Base-by-base conservation (phyloP, 495 filamentous ascomycete genomes). In the Podospora sp. region DNA sequence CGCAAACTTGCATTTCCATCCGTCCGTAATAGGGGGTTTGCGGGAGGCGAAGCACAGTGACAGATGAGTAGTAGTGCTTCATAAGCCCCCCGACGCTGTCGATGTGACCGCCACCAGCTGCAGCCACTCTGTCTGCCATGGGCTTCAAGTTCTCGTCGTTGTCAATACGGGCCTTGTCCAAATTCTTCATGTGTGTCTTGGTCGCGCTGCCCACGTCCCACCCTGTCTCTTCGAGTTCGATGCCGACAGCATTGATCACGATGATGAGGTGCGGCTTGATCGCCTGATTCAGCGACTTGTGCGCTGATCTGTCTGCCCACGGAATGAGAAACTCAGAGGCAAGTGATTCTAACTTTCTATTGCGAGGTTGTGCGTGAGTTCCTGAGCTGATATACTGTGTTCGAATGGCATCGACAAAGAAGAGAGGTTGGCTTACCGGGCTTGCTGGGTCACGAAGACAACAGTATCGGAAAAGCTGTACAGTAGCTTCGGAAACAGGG, bases 251-350 rank as follows among this genome's bases (percentile, higher is more conserved):
- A 71, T 87, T 87, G 4, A 87, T 72, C 0, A 77, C 82, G 46
- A 89, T 84, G 40, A 89, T 79, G 11, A 78, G 80, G 67, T 87
- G 85, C 1, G 86, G 85, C 18, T 87, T 71, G 2, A 75, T 77
- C 0, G 85, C 83, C 62, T 89, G 86, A 62, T 87, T 86, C 46
- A 81, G 70, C 1, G 85, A 86, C 57, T 79, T 83, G 69, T 88
- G 83, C 27, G 87, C 76, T 22, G 79, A 74, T 18, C 73, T 65
- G n/a, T 74, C 69, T 6, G 73, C 77, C 77, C 77, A 79, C 65
- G 80, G 70, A 20, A 86, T 72, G 5, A 87, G 72, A 60, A 79
- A 80, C 27, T 77, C 67, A 16, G 83, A 68, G 0, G 83, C 82
- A 6, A 65, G 70, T 0, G 73, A 74, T 63, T 80, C 76, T 26